These are phyloP conservation scores for Linnemannia hyalina DNA, from an alignment of 192 early-diverging fungal genomes.

Conservation along the genomic window DNA sequence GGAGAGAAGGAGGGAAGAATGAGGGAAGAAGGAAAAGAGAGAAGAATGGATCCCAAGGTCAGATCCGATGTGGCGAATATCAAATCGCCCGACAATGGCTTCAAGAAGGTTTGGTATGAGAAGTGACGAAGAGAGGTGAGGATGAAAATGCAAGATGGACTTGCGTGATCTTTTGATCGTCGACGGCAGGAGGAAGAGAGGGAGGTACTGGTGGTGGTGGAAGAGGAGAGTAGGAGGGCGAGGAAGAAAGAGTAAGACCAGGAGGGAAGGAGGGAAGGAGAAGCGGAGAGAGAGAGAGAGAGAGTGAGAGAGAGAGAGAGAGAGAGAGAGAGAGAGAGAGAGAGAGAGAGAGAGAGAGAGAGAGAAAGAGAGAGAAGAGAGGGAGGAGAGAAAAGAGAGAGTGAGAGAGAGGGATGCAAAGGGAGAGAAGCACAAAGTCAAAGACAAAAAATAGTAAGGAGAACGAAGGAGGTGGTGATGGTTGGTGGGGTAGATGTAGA, in stretches of 20 bases:
- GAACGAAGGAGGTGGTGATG: slow-evolving; percentile 31
- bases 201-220: neutral
- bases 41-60: slow-evolving; percentile 2
- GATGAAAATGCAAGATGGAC: slow-evolving; percentile 12
- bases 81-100: neutral
- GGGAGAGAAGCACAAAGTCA: neutral
- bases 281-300: neutral
- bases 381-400: neutral
- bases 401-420: neutral
- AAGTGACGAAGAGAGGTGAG: neutral
- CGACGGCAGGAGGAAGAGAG: neutral
- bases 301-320: neutral
- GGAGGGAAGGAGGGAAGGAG: slow-evolving; percentile 1
- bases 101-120: neutral
- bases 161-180: slow-evolving; percentile 24
- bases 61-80: neutral
- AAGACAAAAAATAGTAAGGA: slow-evolving; percentile 27
- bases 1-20: neutral
- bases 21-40: neutral
- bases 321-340: neutral
- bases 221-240: neutral
- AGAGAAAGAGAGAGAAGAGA: neutral
- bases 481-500: slow-evolving; percentile 28
- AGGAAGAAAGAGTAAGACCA: neutral
- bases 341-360: neutral